Base-by-base conservation (phyloP, 768 basidiomycete genomes). In the Galerina marginata region DNA sequence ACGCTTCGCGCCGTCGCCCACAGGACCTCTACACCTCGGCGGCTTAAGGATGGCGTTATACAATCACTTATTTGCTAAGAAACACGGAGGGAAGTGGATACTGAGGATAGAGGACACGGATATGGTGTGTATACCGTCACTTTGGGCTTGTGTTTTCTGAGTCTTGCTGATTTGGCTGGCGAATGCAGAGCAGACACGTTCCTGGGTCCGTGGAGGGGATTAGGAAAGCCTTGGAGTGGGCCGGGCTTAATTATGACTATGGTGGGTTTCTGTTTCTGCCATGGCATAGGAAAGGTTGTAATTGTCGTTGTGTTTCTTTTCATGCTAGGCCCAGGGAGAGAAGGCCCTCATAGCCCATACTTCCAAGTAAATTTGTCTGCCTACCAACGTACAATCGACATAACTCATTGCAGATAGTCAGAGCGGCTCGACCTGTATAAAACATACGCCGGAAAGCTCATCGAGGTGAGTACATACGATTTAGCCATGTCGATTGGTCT, bases 1-100 rank as follows among this genome's bases (percentile, higher is more conserved):
- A 14, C 89, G 97, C 14, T 99, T 99, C 73, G 97, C 96, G 2
- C 97, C 97, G 1, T 99, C 97, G 1, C 97, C 97, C 1, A 99
- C 97, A 0, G 97, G 97, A 1, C 84, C 90, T 36, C 79, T 99
- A 4, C 97, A 99, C 73, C 86, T 99, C 2, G 97, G 97, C 0
- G 97, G 97, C 0, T 85, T 99, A 12, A 79, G 97, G 15, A 99
- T 96, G 56, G 97, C 96, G 0, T 78, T 99, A 2, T 96, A 95
- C 75, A 99, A 99, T 69, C 85, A 97, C 69, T 74, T 98, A 0
- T 88, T 90, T 57, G 92, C 96, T 9, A 83, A 83, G 67, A 93
- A 92, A 72, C 79, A 85, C 12, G 87, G 86, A 2, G 97, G 96
- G 2, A 90, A 90, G 68, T 97, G 94, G 93, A 85, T 98, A 39